phyloP scores from a whole-genome alignment of 2,329 filamentous ascomycete genomes.

The Aspergillus calidoustus region DNA sequence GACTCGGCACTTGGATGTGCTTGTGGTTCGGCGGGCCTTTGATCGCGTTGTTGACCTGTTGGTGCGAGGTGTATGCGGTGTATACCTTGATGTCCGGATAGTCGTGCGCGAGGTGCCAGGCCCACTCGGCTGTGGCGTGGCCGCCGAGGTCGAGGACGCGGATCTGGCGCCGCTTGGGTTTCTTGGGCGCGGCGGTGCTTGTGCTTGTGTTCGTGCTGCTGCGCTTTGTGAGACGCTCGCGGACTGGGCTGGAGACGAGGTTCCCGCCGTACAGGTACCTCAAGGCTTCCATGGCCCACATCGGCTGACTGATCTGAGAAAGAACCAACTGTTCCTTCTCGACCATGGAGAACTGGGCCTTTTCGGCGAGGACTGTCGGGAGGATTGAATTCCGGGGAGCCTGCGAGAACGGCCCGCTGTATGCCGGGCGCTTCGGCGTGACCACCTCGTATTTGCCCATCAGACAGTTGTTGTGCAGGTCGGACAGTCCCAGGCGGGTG shows the following conservation, averaged over 20 bases:
- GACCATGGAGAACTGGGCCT: slow-evolving; percentile 43
- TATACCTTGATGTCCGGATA: slow-evolving; percentile 86
- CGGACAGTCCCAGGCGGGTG: slow-evolving; percentile 73
- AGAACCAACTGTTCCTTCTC: slow-evolving; percentile 84
- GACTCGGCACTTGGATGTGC: slow-evolving; percentile 74
- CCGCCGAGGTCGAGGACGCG: slow-evolving; percentile 86
- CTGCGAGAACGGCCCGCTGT: slow-evolving; percentile 71
- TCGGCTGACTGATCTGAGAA: slow-evolving; percentile 65
- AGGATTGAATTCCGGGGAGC: slow-evolving; percentile 71
- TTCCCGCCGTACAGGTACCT: slow-evolving; percentile 65
- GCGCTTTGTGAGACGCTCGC: slow-evolving; percentile 40
- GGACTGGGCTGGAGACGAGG: slow-evolving; percentile 61
- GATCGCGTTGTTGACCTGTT: slow-evolving; percentile 74
- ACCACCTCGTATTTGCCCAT: slow-evolving; percentile 83
- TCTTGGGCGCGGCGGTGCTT: slow-evolving; percentile 28
- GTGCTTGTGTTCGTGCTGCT: slow-evolving; percentile 20
- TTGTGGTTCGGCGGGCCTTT: slow-evolving; percentile 87
- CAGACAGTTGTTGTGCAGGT: slow-evolving; percentile 78
- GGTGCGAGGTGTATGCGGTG: slow-evolving; percentile 79
- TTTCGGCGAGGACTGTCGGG: slow-evolving; percentile 61
- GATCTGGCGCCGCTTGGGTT: slow-evolving; percentile 52
- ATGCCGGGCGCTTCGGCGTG: slow-evolving; percentile 70
- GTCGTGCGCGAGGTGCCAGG: slow-evolving; percentile 87
- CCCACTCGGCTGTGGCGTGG: slow-evolving; percentile 87
- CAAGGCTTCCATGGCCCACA: slow-evolving; percentile 67